Percentiles rank a stretch among this genome's conserved stretches.
phyloP scores from a whole-genome alignment of 179 eudicot genomes.

The Carnegiea gigantea region DNA sequence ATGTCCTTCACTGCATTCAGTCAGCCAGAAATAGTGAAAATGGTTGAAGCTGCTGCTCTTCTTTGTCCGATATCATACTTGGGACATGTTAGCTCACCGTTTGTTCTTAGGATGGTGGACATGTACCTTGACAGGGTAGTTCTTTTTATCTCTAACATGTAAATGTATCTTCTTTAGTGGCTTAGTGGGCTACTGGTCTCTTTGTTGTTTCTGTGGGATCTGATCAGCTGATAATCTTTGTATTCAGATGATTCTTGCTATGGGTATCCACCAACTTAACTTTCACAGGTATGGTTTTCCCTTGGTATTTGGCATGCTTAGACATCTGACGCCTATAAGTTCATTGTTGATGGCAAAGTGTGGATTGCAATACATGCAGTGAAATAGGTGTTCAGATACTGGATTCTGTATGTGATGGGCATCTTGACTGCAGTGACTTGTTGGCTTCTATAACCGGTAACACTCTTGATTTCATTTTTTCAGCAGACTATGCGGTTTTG shows the following conservation, averaged over 20 bases:
- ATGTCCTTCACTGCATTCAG: slow-evolving; percentile 93
- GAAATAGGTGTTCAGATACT: slow-evolving; percentile 51
- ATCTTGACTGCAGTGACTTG: slow-evolving; percentile 66
- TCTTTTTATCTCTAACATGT: slow-evolving; percentile 2
- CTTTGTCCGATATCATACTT: slow-evolving; percentile 93
- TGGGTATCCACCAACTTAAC: slow-evolving; percentile 92
- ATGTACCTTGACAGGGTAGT: slow-evolving; percentile 84
- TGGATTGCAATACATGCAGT: slow-evolving; percentile 35
- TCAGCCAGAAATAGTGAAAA: slow-evolving; percentile 62
- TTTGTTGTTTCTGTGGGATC: slow-evolving; percentile 9
- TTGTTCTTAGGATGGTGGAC: slow-evolving; percentile 67
- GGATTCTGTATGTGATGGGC: slow-evolving; percentile 71
- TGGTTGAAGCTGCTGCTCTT: slow-evolving; percentile 95
- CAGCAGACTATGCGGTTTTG: not conserved
- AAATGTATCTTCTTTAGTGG: not conserved
- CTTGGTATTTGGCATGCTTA: slow-evolving; percentile 3
- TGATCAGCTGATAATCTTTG: not conserved
- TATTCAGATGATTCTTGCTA: slow-evolving; percentile 66
- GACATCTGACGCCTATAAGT: not conserved
- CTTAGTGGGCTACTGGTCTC: not conserved
- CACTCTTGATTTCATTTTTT: slow-evolving; percentile 1
- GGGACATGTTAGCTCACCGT: slow-evolving; percentile 68
- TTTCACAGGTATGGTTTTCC: slow-evolving; percentile 57
- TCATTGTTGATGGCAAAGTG: not conserved
- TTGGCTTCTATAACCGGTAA: slow-evolving; percentile 76